Base-by-base conservation (phyloP, 1,284 basidiomycete genomes). In the Golubevia pallescens region DNA sequence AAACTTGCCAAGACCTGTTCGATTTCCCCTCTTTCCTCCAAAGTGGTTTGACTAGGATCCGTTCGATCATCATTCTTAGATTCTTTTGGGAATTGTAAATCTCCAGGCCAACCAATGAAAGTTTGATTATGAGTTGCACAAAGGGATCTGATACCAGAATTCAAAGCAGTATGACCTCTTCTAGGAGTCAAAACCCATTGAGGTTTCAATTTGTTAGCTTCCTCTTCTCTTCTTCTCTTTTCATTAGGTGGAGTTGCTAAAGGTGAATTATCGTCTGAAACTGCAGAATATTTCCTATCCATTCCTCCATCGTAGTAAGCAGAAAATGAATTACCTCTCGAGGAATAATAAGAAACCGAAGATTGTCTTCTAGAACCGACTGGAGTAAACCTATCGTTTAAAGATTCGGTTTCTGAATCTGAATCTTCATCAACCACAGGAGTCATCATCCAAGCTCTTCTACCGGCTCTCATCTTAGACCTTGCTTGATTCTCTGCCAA, bases 91-190 rank as follows among this genome's bases (percentile, higher is more conserved):
- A 88, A 86, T 58, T 89, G 86, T 68, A 98, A 89, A 74, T 97
- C 94, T 52, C 95, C 96, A 0, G 93, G 93, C 93, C 95, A 97
- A 28, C 94, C 96, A 57, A 98, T 89, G 78, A 97, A 90, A 71
- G 97, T 86, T 87, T 99, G 94, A 72, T 94, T 91, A 86, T 96
- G 93, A 0, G 92, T 92, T 13, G 90, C 87, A 10, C 91, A 90
- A 56, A 99, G 90, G 2, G 92, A 93, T 65, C 91, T 90, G 78
- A 98, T 95, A 48, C 97, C 96, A 59, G 92, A 93, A 74, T 96
- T 92, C 92, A 99, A 94, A 6, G 96, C 96, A 3, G 93, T 91
- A 86, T 99, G 96, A 21, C 95, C 96, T 65, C 94, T 91, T 48
- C 95, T 89, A 2, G 91, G 90, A 8, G 90, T 87, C 7, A 99